phyloP scores from a whole-genome alignment of 176 grass and related monocot species.

The Paspalum notatum region DNA sequence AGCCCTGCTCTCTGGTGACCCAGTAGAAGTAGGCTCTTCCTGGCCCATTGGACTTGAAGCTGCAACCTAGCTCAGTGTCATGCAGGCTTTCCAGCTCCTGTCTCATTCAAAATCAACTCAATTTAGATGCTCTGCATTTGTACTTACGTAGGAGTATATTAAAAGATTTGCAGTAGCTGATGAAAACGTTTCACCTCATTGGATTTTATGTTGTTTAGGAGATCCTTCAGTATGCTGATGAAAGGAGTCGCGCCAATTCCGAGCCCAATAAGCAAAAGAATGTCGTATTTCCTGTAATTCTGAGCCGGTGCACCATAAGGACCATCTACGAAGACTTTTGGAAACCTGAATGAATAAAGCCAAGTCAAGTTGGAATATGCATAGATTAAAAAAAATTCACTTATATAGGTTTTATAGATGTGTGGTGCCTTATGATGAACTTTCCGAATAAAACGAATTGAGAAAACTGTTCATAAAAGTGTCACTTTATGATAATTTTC shows the following conservation, averaged over 20 bases:
- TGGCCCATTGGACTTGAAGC: slow-evolving; percentile 68
- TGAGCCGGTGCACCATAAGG: slow-evolving; percentile 95
- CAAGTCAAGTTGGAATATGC: background rate
- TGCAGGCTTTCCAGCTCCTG: slow-evolving; percentile 57
- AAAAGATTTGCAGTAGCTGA: slow-evolving; percentile 3
- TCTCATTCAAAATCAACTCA: slow-evolving; percentile 33
- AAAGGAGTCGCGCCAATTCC: slow-evolving; percentile 98
- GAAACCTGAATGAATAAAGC: slow-evolving; percentile 59
- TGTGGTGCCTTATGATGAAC: background rate
- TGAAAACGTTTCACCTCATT: slow-evolving; percentile 55
- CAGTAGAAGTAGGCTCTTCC: slow-evolving; percentile 99
- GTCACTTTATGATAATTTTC: background rate
- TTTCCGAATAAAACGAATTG: background rate
- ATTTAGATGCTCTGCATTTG: background rate
- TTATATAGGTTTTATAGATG: too few relatives aligned
- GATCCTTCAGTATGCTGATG: slow-evolving; percentile 98
- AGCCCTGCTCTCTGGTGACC: slow-evolving; percentile 98
- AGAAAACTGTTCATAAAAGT: background rate
- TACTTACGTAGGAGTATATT: background rate
- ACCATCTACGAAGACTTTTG: slow-evolving; percentile 82
- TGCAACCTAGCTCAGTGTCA: slow-evolving; percentile 53
- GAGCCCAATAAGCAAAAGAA: slow-evolving; percentile 92
- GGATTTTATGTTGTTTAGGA: slow-evolving; percentile 73
- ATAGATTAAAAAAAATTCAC: background rate
- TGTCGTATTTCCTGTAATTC: slow-evolving; percentile 98